Conservation (phyloP, 164 flowering plant species). For the Annona squamosa region DNA sequence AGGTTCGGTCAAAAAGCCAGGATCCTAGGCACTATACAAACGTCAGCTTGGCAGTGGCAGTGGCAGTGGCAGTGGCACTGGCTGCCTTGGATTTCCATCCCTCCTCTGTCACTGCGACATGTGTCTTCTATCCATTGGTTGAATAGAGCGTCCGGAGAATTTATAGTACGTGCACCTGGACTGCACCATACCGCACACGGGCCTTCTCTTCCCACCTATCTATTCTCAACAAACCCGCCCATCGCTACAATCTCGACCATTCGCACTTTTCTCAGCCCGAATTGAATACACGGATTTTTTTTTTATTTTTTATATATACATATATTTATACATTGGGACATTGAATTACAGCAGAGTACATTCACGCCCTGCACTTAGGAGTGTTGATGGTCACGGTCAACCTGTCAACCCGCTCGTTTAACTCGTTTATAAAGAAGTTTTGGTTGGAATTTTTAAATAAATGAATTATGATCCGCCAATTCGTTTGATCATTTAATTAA, state of each 20-base stretch:
- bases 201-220: neutral
- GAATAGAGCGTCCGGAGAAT: neutral
- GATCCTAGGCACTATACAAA: conserved; percentile 38
- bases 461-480: no score
- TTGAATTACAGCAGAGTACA: no score
- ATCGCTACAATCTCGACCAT: neutral
- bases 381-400: no score
- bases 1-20: conserved; percentile 19
- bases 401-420: no score
- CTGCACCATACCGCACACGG: neutral
- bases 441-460: no score
- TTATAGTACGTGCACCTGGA: no score
- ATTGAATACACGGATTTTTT: neutral
- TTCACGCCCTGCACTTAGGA: no score
- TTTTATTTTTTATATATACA: no score
- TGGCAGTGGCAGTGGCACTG: neutral
- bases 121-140: conserved; percentile 16
- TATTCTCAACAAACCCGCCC: neutral
- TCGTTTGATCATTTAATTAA: no score
- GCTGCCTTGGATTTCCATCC: conserved; percentile 15
- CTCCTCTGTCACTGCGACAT: conserved; percentile 10
- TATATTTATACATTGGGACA: no score
- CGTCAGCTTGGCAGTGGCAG: conserved; percentile 20
- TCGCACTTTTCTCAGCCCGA: neutral
- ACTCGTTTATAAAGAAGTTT: no score